Evolutionary conservation across 148 eudicot genomes (phyloP), one percentile per base, ranked within the genome.

Genomic region (Suaeda aralocaspica): DNA sequence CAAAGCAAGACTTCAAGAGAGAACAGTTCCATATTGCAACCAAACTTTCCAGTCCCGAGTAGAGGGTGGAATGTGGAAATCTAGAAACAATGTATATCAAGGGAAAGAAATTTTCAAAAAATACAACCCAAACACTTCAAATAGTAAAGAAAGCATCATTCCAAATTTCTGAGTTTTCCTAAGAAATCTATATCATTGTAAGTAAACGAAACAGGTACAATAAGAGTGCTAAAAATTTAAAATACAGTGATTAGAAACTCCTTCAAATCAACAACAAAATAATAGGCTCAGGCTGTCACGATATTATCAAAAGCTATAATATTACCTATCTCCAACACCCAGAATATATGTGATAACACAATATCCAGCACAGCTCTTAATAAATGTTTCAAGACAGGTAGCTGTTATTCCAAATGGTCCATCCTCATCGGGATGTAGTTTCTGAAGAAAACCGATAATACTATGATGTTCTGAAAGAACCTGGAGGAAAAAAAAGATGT

Each of bases 281-380:
- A 21, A 52, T 25, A 33, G 46, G 52, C 34, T 31, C 26, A 28
- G 42, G 64, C 49, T 59, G 16, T 16, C 34, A 33, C 12, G 0
- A 44, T 39, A 45, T 56, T 15, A 53, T 25, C 28, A 22, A 42
- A 36, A 53, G 66, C 19, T 29, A 60, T 33, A 28, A 26, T 56
- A 70, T 77, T 79, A 93, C 98, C 97, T 91, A 85, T 94, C 98
- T 73, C 98, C 98, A 80, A 94, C 87, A 68, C 98, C 98, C 69
- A 94, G 77, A 66, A 94, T 94, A 76, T 94, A 94, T 29, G 98
- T 94, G 70, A 94, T 94, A 77, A 94, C 98, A 8, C 92, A 94
- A 72, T 94, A 94, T 45, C 98, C 98, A 69, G 98, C 98, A 81
- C 98, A 94, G 67, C 98, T 94, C 83, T 91, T 94, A 58, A 91